These are phyloP conservation scores for Hymenoscyphus infarciens DNA, from an alignment of 2,329 filamentous ascomycete genomes.

Conservation along the genomic window DNA sequence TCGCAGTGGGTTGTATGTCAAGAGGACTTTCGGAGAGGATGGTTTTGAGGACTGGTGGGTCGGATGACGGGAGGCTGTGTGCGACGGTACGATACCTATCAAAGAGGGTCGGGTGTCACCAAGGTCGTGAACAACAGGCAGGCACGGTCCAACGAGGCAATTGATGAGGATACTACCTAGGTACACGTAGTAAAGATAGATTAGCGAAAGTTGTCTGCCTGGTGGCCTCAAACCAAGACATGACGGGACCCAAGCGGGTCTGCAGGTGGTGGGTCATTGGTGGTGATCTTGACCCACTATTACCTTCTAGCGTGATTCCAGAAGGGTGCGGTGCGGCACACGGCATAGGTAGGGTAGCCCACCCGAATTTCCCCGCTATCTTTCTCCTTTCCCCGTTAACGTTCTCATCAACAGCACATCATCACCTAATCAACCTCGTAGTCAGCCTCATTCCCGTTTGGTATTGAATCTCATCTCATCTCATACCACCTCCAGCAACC, in stretches of 20 bases:
- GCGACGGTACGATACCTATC: too few relatives aligned
- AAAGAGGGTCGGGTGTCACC: background rate
- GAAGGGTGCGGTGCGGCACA: background rate
- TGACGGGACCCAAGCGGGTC: background rate
- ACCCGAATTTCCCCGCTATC: background rate
- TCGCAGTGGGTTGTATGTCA: background rate
- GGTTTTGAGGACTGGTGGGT: background rate
- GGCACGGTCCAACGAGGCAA: background rate
- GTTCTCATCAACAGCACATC: background rate
- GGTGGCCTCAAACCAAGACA: background rate
- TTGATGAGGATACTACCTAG: too few relatives aligned
- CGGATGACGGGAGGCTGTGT: constrained; percentile 2
- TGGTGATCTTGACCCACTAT: too few relatives aligned
- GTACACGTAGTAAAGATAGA: too few relatives aligned
- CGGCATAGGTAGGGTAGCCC: background rate
- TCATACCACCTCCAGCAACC: background rate
- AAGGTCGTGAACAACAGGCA: background rate
- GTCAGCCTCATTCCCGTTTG: background rate
- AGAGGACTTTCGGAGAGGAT: background rate
- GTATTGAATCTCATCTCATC: too few relatives aligned
- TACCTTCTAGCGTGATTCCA: background rate
- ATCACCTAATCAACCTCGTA: background rate
- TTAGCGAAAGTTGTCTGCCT: constrained; percentile 5
- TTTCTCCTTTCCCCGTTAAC: background rate
- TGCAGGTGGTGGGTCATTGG: too few relatives aligned